Evolutionary conservation across 2,329 filamentous ascomycete genomes (phyloP).

Genomic region (Epichloe coenophiala): DNA sequence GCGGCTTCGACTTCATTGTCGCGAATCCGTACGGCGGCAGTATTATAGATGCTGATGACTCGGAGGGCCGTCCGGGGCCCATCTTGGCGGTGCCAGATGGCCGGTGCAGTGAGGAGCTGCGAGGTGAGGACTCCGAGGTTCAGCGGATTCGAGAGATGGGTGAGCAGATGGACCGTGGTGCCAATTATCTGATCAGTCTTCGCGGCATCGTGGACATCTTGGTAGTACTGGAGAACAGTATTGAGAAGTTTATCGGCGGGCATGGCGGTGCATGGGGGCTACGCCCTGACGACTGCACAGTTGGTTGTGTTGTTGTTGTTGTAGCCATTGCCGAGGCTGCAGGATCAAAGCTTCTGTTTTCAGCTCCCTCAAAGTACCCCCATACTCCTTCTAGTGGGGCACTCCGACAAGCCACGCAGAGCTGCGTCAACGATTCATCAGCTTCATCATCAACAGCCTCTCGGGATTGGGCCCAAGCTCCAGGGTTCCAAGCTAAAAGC

Average conservation of each 20-base stretch:
- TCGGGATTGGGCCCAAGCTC: background rate
- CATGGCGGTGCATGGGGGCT: slow-evolving; percentile 29
- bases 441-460: background rate
- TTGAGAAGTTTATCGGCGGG: slow-evolving; percentile 53
- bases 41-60: slow-evolving; percentile 59
- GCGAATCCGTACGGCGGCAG: slow-evolving; percentile 43
- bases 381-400: too few species aligned
- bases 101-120: slow-evolving; percentile 57
- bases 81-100: slow-evolving; percentile 51
- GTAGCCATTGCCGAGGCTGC: slow-evolving; percentile 15
- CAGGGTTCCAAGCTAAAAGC: background rate
- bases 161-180: slow-evolving; percentile 54
- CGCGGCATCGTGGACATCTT: slow-evolving; percentile 35
- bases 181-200: slow-evolving; percentile 46
- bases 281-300: background rate
- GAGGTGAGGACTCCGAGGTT: slow-evolving; percentile 62
- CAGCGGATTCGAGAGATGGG: slow-evolving; percentile 58
- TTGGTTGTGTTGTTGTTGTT: background rate
- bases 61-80: slow-evolving; percentile 50
- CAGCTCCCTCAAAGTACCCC: background rate
- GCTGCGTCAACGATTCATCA: background rate
- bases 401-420: background rate
- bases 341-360: background rate
- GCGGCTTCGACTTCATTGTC: slow-evolving; percentile 29
- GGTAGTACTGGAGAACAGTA: slow-evolving; percentile 48